These are phyloP conservation scores for Sphagnum contortum DNA, from an alignment of 225 moss, liverwort and hornwort species.

Conservation along the genomic window DNA sequence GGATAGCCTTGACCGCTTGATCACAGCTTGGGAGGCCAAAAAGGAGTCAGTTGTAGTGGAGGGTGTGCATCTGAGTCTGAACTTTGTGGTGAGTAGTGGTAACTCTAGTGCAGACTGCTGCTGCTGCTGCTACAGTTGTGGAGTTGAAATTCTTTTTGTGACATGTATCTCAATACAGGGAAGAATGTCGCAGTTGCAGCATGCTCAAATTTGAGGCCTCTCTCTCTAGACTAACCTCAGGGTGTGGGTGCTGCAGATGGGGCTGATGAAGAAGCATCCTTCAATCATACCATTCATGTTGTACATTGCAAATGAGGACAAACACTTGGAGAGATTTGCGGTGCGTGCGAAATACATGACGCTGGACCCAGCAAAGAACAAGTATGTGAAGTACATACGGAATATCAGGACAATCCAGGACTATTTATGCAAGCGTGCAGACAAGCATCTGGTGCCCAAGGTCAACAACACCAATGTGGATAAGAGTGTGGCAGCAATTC, in stretches of 20 bases:
- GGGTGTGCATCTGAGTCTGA: constrained; percentile 92
- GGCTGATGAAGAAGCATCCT: constrained; percentile 96
- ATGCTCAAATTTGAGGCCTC: too few relatives aligned
- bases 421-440: constrained; percentile 88
- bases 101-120: too few relatives aligned
- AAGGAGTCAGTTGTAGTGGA: constrained; percentile 95
- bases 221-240: too few relatives aligned
- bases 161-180: too few relatives aligned
- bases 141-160: too few relatives aligned
- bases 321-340: constrained; percentile 91
- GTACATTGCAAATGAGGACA: constrained; percentile 83
- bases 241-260: constrained; percentile 51
- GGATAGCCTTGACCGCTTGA: constrained; percentile 86
- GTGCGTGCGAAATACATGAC: constrained; percentile 99
- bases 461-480: constrained; percentile 97
- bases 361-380: constrained; percentile 88
- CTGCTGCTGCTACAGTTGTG: too few relatives aligned
- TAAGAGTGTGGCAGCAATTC: constrained; percentile 93
- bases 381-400: constrained; percentile 97
- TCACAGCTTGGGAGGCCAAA: constrained; percentile 85
- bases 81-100: constrained; percentile 63
- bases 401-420: constrained; percentile 98
- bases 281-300: constrained; percentile 96
- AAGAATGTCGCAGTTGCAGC: too few relatives aligned
- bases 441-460: constrained; percentile 93